Evolutionary conservation across 139 green algal species (phyloP).

Genomic region (Coelastrella sp.): DNA sequence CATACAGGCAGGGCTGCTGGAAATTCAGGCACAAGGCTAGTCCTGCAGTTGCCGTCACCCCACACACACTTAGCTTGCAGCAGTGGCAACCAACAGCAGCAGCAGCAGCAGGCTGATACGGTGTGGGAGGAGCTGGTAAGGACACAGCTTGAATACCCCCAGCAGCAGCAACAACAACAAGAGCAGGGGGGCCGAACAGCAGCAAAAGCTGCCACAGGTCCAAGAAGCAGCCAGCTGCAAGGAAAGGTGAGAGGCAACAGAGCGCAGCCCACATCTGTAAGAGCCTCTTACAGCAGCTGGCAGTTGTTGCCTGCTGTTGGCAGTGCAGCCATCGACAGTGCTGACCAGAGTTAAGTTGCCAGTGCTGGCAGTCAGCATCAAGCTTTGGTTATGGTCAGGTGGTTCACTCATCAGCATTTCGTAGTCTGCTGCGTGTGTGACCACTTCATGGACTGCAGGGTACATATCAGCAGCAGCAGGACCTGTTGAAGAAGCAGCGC

Average conservation of each 20-base stretch:
- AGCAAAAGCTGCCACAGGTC: neutral
- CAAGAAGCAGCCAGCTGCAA: neutral
- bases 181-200: neutral
- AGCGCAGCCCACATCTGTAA: too few relatives aligned
- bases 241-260: neutral
- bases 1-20: neutral
- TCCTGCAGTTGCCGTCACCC: slow-evolving; percentile 28
- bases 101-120: slow-evolving; percentile 26
- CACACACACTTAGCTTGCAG: neutral
- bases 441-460: neutral
- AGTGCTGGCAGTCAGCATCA: too few relatives aligned
- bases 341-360: too few relatives aligned
- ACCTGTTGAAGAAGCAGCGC: slow-evolving; percentile 4
- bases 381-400: too few relatives aligned
- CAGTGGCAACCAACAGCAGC: neutral
- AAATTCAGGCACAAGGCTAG: neutral
- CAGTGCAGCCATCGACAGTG: too few relatives aligned
- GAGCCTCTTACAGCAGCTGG: too few relatives aligned
- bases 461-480: slow-evolving; percentile 46
- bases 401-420: neutral
- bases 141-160: neutral
- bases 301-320: too few relatives aligned
- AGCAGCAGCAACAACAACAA: neutral
- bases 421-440: neutral
- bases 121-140: slow-evolving; percentile 20